phyloP scores from a whole-genome alignment of 148 eudicot genomes.

The Chenopodium suecicum region DNA sequence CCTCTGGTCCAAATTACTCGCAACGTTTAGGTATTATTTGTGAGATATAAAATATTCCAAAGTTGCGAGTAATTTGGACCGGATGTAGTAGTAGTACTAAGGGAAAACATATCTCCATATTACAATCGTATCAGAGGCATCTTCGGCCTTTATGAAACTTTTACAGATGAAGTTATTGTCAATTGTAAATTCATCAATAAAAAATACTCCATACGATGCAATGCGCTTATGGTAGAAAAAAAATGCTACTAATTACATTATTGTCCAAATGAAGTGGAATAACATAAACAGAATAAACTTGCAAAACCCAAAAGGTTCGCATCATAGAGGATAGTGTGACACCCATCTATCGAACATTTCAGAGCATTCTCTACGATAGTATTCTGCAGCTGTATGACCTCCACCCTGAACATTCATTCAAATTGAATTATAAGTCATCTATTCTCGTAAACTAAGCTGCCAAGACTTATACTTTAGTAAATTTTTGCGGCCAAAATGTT shows the following conservation, averaged over 20 bases:
- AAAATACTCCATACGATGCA: background rate
- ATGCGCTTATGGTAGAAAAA: background rate
- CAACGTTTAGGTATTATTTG: too few species aligned
- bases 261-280: background rate
- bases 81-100: too few species aligned
- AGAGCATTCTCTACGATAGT: constrained; percentile 46
- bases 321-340: constrained; percentile 35
- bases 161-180: background rate
- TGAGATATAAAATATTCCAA: too few species aligned
- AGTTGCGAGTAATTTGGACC: too few species aligned
- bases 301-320: background rate
- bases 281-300: background rate
- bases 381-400: constrained; percentile 64
- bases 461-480: background rate
- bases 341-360: constrained; percentile 54
- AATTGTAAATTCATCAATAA: too few species aligned
- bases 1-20: too few species aligned
- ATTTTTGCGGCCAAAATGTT: background rate
- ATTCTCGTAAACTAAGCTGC: background rate
- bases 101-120: too few species aligned
- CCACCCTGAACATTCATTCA: constrained; percentile 40
- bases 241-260: background rate
- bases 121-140: background rate
- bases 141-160: background rate
- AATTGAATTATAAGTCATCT: background rate